Evolutionary conservation across 2,329 filamentous ascomycete genomes (phyloP).

Genomic region (Cordyceps fumosorosea): DNA sequence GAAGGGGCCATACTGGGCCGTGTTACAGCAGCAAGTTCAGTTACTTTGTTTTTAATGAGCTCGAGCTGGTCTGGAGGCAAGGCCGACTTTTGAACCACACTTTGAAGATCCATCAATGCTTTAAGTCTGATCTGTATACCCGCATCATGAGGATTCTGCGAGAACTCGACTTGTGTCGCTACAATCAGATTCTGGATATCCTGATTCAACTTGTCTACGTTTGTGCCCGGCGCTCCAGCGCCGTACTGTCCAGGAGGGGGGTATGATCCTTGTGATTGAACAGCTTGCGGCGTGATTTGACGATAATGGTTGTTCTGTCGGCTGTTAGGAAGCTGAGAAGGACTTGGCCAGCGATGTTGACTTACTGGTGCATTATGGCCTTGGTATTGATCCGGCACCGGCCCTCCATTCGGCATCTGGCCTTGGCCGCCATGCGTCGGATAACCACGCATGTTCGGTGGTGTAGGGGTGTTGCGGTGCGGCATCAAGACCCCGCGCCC

Average conservation of each 20-base stretch:
- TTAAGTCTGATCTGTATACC: conserved; percentile 73
- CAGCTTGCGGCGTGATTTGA: conserved; percentile 33
- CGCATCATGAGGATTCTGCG: conserved; percentile 67
- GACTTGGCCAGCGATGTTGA: not conserved
- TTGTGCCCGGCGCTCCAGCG: conserved; percentile 42
- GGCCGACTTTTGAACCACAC: conserved; percentile 64
- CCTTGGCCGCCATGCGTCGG: conserved; percentile 20
- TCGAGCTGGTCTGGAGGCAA: conserved; percentile 76
- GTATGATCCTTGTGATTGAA: conserved; percentile 31
- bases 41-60: conserved; percentile 78
- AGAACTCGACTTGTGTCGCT: conserved; percentile 66
- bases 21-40: conserved; percentile 61
- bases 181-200: conserved; percentile 76
- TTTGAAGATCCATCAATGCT: conserved; percentile 77
- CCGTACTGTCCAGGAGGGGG: conserved; percentile 35
- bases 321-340: conserved; percentile 11
- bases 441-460: conserved; percentile 42
- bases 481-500: conserved; percentile 46
- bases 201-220: conserved; percentile 69
- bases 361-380: not conserved
- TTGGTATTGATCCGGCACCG: conserved; percentile 21
- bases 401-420: conserved; percentile 27
- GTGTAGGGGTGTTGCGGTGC: conserved; percentile 69
- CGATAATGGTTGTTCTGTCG: conserved; percentile 19
- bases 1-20: conserved; percentile 28